Evolutionary conservation across 1,139 yeast genomes (phyloP), one percentile per base, ranked within the genome.

Genomic region (Suhomyces coccinellae): DNA sequence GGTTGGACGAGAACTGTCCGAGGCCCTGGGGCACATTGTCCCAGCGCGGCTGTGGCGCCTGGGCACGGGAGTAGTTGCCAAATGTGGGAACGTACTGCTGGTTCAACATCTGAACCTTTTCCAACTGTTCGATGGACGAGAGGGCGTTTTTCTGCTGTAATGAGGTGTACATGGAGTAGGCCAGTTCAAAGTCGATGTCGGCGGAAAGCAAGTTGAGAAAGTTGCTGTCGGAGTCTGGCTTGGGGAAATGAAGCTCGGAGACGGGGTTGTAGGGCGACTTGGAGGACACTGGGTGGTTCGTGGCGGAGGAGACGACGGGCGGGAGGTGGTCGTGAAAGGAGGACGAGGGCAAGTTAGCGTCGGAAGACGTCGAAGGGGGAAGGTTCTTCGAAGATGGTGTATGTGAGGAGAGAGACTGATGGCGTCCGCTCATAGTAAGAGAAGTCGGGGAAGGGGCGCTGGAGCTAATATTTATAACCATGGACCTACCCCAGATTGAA

Each of bases 141-240:
- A 63, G 41, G 17, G 75, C 75, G 39, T 66, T 62, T 44, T 70
- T 71, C 42, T 72, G 75, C 53, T 73, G 78, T 42, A 73, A 57
- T 37, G 61, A 63, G 36, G 66, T 60, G 55, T 72, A 74, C 71
- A 71, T 69, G 31, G 62, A 54, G 52, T 71, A 74, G 20, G 78
- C 78, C 56, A 72, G 77, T 59, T 74, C 79, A 45, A 74, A 73
- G 48, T 73, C 74, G 78, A 74, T 73, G 56, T 73, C 77, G 26
- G 52, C 47, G n/a, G 56, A 47, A 43, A 55, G 52, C 41, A 55
- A 44, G 43, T 55, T 54, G 28, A 54, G 51, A 30, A 52, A 47
- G 33, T 41, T 41, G 36, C 29, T 28, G 26, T 37, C 38, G 33
- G 40, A 6, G 32, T 14, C 42, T 3, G 28, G 27, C 35, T 37